These are phyloP conservation scores for Cephaloascus fragrans DNA, from an alignment of 805 yeast species.

Conservation along the genomic window DNA sequence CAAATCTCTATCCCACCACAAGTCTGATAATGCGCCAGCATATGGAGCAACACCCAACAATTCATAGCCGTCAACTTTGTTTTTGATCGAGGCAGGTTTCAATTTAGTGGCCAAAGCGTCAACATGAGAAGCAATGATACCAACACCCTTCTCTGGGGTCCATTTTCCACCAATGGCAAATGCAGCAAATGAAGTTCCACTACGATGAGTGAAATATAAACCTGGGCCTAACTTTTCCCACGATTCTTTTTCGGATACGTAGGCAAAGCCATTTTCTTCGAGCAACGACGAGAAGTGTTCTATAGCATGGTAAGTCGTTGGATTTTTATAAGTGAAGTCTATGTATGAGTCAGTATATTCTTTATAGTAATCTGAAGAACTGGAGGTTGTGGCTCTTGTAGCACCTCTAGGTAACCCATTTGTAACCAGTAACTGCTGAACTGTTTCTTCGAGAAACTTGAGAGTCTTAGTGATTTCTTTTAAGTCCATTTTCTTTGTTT, in stretches of 20 bases:
- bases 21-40: slow-evolving; percentile 54
- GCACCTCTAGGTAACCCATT: no score
- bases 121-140: slow-evolving; percentile 64
- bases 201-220: slow-evolving; percentile 58
- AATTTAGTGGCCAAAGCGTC: slow-evolving; percentile 62
- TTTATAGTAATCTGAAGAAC: slow-evolving; percentile 9
- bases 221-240: slow-evolving; percentile 42
- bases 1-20: slow-evolving; percentile 82
- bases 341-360: slow-evolving; percentile 42
- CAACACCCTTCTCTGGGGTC: slow-evolving; percentile 56
- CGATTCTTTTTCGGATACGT: slow-evolving; percentile 50
- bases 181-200: slow-evolving; percentile 60
- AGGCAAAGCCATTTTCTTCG: slow-evolving; percentile 51
- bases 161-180: slow-evolving; percentile 61
- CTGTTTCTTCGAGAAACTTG: no score
- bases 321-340: slow-evolving; percentile 61
- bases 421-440: no score
- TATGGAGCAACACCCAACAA: slow-evolving; percentile 79
- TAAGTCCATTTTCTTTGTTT: no score
- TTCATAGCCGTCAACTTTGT: slow-evolving; percentile 62
- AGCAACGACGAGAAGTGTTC: slow-evolving; percentile 37
- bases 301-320: slow-evolving; percentile 71
- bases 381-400: no score
- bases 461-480: no score
- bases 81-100: slow-evolving; percentile 62